phyloP scores from a whole-genome alignment of 345 rosid genomes.

The Syzygium aromaticum region DNA sequence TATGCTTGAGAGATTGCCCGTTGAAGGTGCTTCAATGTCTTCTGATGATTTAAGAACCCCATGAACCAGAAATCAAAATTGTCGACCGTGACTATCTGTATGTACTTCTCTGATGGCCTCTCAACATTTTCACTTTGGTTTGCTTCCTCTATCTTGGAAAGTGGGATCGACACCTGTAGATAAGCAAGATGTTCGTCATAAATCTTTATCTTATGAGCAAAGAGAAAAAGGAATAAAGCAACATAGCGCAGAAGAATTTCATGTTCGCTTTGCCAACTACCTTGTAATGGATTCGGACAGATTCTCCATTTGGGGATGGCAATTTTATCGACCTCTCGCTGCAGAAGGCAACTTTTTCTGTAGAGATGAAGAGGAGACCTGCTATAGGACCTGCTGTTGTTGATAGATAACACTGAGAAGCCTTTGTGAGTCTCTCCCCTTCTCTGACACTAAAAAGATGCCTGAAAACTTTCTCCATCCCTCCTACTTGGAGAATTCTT shows the following conservation, averaged over 20 bases:
- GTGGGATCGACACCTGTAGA: conserved; percentile 47
- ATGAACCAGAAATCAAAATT: conserved; percentile 85
- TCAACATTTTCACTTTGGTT: conserved; percentile 42
- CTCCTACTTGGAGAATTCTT: conserved; percentile 31
- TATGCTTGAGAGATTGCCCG: conserved; percentile 26
- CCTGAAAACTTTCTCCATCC: conserved; percentile 31
- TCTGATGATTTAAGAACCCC: conserved; percentile 72
- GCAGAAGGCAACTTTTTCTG: conserved; percentile 29
- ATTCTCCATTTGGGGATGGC: conserved; percentile 17
- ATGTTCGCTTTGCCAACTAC: background rate
- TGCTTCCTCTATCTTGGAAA: conserved; percentile 40
- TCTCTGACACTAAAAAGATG: conserved; percentile 22
- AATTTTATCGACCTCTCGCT: conserved; percentile 40
- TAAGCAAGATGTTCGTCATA: background rate
- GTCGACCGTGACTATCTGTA: conserved; percentile 59
- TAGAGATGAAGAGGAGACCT: conserved; percentile 43
- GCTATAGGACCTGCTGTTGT: conserved; percentile 42
- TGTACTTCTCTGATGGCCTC: conserved; percentile 66
- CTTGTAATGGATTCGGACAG: conserved; percentile 1
- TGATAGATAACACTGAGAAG: conserved; percentile 37
- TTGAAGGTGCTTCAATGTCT: conserved; percentile 51
- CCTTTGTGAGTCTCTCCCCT: conserved; percentile 35
- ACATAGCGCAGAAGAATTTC: background rate
- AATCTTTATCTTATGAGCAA: background rate
- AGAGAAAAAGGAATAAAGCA: background rate